Evolutionary conservation across 331 rosid species (phyloP), one percentile per base, ranked within the genome.

Genomic region (Acacia pycnantha): DNA sequence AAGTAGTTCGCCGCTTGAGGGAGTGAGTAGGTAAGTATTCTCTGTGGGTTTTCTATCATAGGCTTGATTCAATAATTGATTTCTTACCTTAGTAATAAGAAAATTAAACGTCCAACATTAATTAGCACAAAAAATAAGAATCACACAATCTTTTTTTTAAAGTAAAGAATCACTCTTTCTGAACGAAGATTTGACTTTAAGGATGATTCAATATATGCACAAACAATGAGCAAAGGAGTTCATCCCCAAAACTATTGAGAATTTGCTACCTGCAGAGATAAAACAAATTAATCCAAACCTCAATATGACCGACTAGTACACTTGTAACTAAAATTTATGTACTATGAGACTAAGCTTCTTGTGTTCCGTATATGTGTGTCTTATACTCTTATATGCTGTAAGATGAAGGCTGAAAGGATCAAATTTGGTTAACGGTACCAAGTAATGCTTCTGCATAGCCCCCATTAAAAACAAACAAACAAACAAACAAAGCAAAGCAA

Each of bases 351-450:
- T 26, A 26, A 12, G 16, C 37, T 53, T 53, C 59, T 18, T 53
- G 24, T 53, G 21, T 19, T 24, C 21, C 18, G 31, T 24, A 0
- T 33, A 2, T 11, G 66, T 59, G 66, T n/a, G n/a, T n/a, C n/a
- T n/a, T n/a, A n/a, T n/a, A n/a, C 31, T 26, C 35, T 11, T 61
- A 6, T 61, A 24, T 61, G 35, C 11, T 12, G 10, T 59, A 11
- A 58, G 29, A 58, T 22, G 14, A 58, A 13, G 37, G 68, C 37
- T 54, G 64, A 12, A 12, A 48, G 26, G 35, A 40, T 68, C 62
- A 47, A 74, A 68, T 58, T 78, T 53, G 29, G 56, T 66, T 65
- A 54, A 15, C 16, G 44, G 44, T n/a, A 73, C 76, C 33, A 78
- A 83, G 54, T 50, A 50, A 50, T 50, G 54, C 54, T 50, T 50